Evolutionary conservation across 495 filamentous ascomycete genomes (phyloP), one percentile per base, ranked within the genome.

Genomic region (Talaromyces ruber): DNA sequence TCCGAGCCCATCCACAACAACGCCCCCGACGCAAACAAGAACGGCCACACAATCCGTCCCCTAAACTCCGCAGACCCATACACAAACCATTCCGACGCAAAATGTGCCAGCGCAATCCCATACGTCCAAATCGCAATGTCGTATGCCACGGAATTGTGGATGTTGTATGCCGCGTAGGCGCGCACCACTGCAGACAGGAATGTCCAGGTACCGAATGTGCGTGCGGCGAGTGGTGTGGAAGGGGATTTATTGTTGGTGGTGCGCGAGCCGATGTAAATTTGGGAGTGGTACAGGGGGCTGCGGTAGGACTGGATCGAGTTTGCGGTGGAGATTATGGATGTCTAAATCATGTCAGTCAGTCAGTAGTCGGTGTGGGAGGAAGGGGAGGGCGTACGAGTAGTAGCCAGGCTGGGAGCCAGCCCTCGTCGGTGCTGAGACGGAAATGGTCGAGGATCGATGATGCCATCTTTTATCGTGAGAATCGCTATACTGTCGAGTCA

Each of bases 151-250:
- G 84, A 78, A 59, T 88, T 84, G 43, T 82, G 75, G 62, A 96
- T 88, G 71, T 96, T 79, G 79, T 96, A 97, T 26, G 89, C 89
- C 9, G 91, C 90, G 67, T 94, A 95, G 64, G 93, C 68, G 29
- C 94, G 85, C 55, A 98, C 79, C 34, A 96, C 73, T 34, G 83
- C 77, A 12, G 86, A 82, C 56, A 96, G 71, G 64, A 93, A 81
- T 0, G 93, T 97, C 85, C 92, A 99, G 62, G 91, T 96, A 47
- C 91, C 95, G 70, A 98, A 97, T 9, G 90, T 83, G 58, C 94
- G 88, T 6, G 88, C 85, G 25, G 87, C 87, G 37, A 97, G 84
- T 4, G 87, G 79, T 3, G 87, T 91, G 24, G 86, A 84, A 64
- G 84, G 71, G 8, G 64, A 54, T 9, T 60, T 21, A 54, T 63